Percentiles rank a stretch among this genome's conserved stretches.
Evolutionary conservation across 163 green algal genomes (phyloP).

Genomic region (Picocystis sp.): DNA sequence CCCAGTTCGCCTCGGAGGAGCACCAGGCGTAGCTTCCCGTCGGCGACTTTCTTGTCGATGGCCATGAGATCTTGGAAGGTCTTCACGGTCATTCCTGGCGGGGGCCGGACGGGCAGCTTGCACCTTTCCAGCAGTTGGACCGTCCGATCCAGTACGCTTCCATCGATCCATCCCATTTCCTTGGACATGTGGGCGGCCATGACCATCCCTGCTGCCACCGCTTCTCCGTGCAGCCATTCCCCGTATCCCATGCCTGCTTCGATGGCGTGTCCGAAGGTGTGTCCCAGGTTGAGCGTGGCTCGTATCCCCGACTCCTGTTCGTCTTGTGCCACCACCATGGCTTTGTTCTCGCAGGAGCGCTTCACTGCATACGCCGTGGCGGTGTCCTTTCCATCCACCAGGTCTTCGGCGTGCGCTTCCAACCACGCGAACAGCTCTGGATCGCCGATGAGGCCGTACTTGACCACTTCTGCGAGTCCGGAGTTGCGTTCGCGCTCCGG

Average conservation of each 20-base stretch:
- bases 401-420: conserved; percentile 60
- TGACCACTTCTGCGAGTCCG: conserved; percentile 89
- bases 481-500: conserved; percentile 74
- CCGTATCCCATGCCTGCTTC: conserved; percentile 65
- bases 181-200: conserved; percentile 88
- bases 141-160: conserved; percentile 42
- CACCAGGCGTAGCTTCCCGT: conserved; percentile 79
- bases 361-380: conserved; percentile 77
- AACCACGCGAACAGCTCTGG: conserved; percentile 86
- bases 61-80: conserved; percentile 81
- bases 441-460: conserved; percentile 96
- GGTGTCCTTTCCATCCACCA: conserved; percentile 54
- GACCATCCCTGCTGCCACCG: conserved; percentile 57
- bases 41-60: conserved; percentile 92
- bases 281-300: conserved; percentile 93
- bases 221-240: conserved; percentile 89
- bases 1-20: conserved; percentile 83
- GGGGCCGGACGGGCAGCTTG: conserved; percentile 49
- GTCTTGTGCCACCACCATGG: conserved; percentile 68
- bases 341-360: conserved; percentile 93
- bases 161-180: conserved; percentile 62
- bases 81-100: conserved; percentile 56
- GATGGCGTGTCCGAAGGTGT: conserved; percentile 97
- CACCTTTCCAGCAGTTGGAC: conserved; percentile 42
- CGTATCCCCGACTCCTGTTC: conserved; percentile 84